Evolutionary conservation across 768 basidiomycete genomes (phyloP).

Genomic region (Phanerochaete sordida): DNA sequence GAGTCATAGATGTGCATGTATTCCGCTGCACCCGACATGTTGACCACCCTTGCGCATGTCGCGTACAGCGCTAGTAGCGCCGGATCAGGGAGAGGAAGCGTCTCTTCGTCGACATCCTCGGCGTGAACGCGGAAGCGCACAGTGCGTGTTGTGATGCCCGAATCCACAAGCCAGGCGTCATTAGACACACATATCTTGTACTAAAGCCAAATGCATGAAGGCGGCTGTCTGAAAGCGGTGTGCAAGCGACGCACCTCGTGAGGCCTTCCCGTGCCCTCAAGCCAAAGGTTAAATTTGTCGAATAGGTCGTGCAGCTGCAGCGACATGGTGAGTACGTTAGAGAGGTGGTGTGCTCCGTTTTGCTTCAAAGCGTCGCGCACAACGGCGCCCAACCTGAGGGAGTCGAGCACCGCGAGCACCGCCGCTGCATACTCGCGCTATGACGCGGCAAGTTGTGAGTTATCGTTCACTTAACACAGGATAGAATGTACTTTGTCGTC

Average conservation of each 20-base stretch:
- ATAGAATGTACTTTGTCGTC: too few relatives aligned
- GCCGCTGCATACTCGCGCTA: too few relatives aligned
- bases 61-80: neutral
- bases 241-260: neutral
- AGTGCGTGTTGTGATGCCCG: neutral
- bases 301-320: neutral
- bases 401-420: neutral
- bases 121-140: neutral
- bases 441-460: too few relatives aligned
- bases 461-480: too few relatives aligned
- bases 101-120: neutral
- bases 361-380: neutral
- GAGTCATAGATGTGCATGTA: neutral
- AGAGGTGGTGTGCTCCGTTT: neutral
- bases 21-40: neutral
- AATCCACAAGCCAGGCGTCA: neutral
- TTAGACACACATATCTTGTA: neutral
- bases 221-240: neutral
- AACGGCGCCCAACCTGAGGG: neutral
- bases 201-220: neutral
- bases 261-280: neutral
- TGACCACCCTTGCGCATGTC: neutral
- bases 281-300: neutral
- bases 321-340: neutral
- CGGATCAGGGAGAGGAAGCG: neutral